phyloP scores from a whole-genome alignment of 2,329 filamentous ascomycete genomes.

The Xylogone sp. region DNA sequence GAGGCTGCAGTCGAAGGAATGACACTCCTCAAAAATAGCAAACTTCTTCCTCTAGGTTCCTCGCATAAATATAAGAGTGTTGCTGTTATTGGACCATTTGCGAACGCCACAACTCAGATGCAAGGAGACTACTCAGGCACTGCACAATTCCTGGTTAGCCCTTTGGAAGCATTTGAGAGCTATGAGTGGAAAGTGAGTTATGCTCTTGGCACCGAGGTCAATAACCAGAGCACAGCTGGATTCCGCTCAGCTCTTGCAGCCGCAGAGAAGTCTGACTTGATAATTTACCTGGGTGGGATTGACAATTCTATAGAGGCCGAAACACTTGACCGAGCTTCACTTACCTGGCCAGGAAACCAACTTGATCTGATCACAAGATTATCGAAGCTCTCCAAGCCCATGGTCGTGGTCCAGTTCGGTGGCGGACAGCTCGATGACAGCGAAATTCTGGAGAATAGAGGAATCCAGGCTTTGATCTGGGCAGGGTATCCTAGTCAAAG shows the following conservation, averaged over 20 bases:
- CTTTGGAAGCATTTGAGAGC: constrained; percentile 42
- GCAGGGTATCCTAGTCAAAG: constrained; percentile 55
- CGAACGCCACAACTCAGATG: constrained; percentile 6
- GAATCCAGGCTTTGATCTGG: constrained; percentile 50
- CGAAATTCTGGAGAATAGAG: constrained; percentile 39
- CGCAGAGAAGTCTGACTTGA: constrained; percentile 41
- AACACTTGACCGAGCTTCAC: constrained; percentile 40
- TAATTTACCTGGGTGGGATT: constrained; percentile 52
- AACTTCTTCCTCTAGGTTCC: constrained; percentile 1
- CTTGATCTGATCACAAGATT: constrained; percentile 44
- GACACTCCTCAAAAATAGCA: constrained; percentile 6
- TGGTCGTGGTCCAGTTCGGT: constrained; percentile 47
- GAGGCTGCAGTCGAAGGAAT: constrained; percentile 6
- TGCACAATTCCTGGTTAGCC: constrained; percentile 3
- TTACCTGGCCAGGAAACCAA: constrained; percentile 49
- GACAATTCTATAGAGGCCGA: constrained; percentile 49
- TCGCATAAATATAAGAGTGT: background rate
- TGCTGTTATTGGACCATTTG: constrained; percentile 7
- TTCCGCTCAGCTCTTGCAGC: constrained; percentile 25
- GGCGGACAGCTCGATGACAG: constrained; percentile 45
- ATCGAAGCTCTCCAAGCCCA: constrained; percentile 38
- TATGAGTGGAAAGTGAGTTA: background rate
- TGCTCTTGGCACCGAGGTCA: constrained; percentile 28
- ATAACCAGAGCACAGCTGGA: constrained; percentile 25
- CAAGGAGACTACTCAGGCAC: constrained; percentile 6